Percentiles rank a stretch among this genome's conserved stretches.
These are phyloP conservation scores for Sporothrix protearum DNA, from an alignment of 2,329 filamentous ascomycete genomes.

Conservation along the genomic window DNA sequence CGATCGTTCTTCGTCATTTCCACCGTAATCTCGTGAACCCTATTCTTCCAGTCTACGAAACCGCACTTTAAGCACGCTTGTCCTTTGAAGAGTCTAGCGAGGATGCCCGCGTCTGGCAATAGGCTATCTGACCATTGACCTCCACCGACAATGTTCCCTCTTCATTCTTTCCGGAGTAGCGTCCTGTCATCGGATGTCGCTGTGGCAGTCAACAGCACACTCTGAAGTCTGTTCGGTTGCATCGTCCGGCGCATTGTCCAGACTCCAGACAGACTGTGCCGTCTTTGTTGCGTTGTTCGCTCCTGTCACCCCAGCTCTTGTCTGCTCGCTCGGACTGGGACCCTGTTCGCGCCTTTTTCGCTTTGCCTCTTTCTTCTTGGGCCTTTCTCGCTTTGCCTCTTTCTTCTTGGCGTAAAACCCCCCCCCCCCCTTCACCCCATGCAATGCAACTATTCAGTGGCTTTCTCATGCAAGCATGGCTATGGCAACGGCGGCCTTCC, in stretches of 20 bases:
- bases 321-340: not conserved
- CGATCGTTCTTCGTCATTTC: slow-evolving; percentile 15
- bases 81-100: slow-evolving; percentile 2
- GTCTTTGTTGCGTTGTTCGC: not conserved
- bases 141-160: not conserved
- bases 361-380: not conserved
- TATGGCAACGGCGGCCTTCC: not conserved
- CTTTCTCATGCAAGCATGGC: not conserved
- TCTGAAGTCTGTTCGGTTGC: not conserved
- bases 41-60: not conserved
- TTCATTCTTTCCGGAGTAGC: not conserved
- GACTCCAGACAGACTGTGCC: not conserved
- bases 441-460: not conserved
- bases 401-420: not conserved
- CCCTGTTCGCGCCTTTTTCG: not conserved
- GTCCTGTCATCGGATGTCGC: not conserved
- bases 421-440: not conserved
- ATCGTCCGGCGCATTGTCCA: slow-evolving; percentile 9
- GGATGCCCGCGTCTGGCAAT: not conserved
- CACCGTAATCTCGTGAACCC: slow-evolving; percentile 14
- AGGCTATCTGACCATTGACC: not conserved
- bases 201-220: not conserved
- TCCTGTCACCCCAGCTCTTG: not conserved
- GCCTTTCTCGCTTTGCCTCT: not conserved
- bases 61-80: not conserved